Base-by-base conservation (phyloP, 1,284 basidiomycete species). In the Ceratobasidium sp. region DNA sequence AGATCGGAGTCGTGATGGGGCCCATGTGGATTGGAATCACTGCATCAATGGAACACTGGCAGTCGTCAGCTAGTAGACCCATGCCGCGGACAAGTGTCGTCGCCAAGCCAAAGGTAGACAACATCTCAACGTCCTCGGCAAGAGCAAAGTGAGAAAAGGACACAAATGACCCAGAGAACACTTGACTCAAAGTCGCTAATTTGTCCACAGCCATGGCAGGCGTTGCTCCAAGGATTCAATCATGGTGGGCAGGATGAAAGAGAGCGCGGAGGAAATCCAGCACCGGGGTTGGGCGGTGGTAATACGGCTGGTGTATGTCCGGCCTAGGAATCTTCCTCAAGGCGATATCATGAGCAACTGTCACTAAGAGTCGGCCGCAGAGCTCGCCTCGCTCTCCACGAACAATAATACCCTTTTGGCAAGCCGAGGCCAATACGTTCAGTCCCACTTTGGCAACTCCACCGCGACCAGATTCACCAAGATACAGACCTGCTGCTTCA, bases 401-500 rank as follows among this genome's bases (percentile, higher is more conserved):
- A 22, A 9, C 32, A 6, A 61, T 34, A 6, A 56, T 11, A 3
- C 67, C 46, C 9, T 54, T 34, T 2, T 43, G 22, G 52, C 49
- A 40, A 4, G 9, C 17, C 51, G 37, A 11, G 19, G 34, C 17
- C 40, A 69, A 22, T 7, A 34, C 19, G 15, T n/a, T 25, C 7
- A 52, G 52, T n/a, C 17, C 51, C 7, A 22, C 7, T 9, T 9
- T 52, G 22, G 52, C 9, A 8, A 56, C n/a, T 29, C 52, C 52
- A 25, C n/a, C 8, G 25, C 3, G 29, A 4, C n/a, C 40, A 25
- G 25, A 11, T 1, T 15, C 4, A 56, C 43, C 32, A 19, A 75
- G 22, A n/a, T 71, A 59, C 52, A 56, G 75, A 0, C 69, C 77
- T 15, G 80, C 80, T 49, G 78, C 80, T 62, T 80, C 79, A 37